phyloP scores from a whole-genome alignment of 208 protist species.

The Trypanosoma avium region DNA sequence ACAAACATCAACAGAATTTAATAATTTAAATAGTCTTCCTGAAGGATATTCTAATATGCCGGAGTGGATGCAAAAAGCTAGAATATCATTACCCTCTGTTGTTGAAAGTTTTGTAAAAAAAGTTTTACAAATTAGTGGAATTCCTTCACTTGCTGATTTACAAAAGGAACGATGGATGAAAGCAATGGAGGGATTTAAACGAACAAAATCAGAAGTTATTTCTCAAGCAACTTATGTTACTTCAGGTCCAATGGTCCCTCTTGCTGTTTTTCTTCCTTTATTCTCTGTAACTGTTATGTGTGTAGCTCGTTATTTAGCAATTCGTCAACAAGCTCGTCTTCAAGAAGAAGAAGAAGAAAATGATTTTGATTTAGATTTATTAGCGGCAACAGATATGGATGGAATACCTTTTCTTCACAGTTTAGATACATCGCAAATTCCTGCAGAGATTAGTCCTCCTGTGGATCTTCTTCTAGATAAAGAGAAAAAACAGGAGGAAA shows the following conservation, averaged over 20 bases:
- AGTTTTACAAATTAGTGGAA: constrained; percentile 39
- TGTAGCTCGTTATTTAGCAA: constrained; percentile 22
- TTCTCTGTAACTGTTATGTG: constrained; percentile 55
- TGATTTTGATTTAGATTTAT: constrained; percentile 4
- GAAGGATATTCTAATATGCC: constrained; percentile 53
- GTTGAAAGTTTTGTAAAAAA: constrained; percentile 59
- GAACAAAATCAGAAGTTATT: constrained; percentile 14
- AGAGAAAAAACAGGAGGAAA: too few relatives aligned
- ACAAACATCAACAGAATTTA: background rate
- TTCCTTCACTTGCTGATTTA: constrained; percentile 67
- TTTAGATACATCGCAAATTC: background rate
- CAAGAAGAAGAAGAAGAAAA: constrained; percentile 11
- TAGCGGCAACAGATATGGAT: background rate
- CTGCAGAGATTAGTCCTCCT: background rate
- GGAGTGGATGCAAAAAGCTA: constrained; percentile 58
- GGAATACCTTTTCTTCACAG: background rate
- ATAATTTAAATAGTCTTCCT: constrained; percentile 22
- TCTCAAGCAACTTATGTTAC: constrained; percentile 7
- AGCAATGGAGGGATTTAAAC: constrained; percentile 19
- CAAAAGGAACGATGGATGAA: constrained; percentile 28
- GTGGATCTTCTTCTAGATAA: too few relatives aligned
- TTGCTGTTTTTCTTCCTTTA: constrained; percentile 66
- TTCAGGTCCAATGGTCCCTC: constrained; percentile 57
- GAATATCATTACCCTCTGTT: constrained; percentile 49
- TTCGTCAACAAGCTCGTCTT: constrained; percentile 8